These are phyloP conservation scores for Candida sp. DNA, from an alignment of 1,139 yeast genomes.

Conservation along the genomic window DNA sequence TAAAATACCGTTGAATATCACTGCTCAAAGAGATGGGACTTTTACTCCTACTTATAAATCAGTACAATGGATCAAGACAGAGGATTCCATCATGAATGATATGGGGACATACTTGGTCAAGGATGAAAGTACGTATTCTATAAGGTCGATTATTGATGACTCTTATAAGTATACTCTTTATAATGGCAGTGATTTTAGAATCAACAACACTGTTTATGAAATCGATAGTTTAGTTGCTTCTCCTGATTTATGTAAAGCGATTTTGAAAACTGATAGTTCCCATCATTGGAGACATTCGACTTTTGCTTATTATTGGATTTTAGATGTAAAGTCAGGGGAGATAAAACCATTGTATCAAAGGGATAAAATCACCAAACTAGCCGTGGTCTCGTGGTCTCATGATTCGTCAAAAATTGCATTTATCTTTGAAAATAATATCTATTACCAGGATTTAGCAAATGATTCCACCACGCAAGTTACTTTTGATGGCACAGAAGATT, in stretches of 20 bases:
- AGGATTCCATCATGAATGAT: constrained; percentile 40
- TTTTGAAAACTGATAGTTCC: constrained; percentile 51
- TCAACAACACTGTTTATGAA: constrained; percentile 34
- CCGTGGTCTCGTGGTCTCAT: constrained; percentile 77
- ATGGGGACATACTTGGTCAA: constrained; percentile 53
- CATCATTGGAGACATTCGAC: constrained; percentile 78
- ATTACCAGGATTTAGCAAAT: constrained; percentile 21
- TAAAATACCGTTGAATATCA: constrained; percentile 26
- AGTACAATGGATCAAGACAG: constrained; percentile 67
- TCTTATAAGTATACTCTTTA: constrained; percentile 43
- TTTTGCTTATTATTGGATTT: constrained; percentile 60
- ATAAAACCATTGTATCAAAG: constrained; percentile 23
- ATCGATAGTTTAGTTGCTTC: constrained; percentile 59
- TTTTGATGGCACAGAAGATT: constrained; percentile 44
- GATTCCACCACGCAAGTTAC: constrained; percentile 34
- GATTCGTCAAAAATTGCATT: constrained; percentile 62
- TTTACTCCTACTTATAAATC: constrained; percentile 47
- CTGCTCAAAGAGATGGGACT: constrained; percentile 43
- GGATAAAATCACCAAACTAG: constrained; percentile 21
- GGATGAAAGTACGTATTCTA: constrained; percentile 30
- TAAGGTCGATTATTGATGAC: constrained; percentile 50
- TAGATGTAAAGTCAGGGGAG: constrained; percentile 21
- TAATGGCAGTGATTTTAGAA: constrained; percentile 44
- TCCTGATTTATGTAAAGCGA: constrained; percentile 56
- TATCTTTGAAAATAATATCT: constrained; percentile 64